Base-by-base conservation (phyloP, 2,329 filamentous ascomycete genomes). In the Aspergillus costaricaensis region DNA sequence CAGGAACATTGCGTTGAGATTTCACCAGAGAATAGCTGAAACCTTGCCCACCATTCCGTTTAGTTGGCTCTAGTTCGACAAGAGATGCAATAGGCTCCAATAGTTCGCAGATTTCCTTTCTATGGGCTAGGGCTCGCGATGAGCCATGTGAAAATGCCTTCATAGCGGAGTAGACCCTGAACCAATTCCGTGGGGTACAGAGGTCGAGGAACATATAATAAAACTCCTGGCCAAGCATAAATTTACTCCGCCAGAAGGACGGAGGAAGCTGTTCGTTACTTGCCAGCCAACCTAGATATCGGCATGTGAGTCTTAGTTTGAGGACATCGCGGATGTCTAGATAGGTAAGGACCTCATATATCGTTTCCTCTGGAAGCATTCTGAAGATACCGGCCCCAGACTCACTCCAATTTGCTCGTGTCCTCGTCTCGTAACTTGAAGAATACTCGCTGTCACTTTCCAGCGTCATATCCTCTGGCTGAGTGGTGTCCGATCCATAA, bases 191-290 rank as follows among this genome's bases (percentile, higher is more conserved):
- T 30, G 2, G 44, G 2, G 10, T 52, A 14, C 2, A 25, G 41
- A 5, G 56, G 39, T 12, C 27, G 49, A 59, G 57, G 38, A 65
- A 67, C 5, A 67, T 10, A 15, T 65, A 67, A 23, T 61, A 64
- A 15, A 49, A 43, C 21, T 59, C 59, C 27, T 61, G 51, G 9
- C 62, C 58, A 25, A 53, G 49, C 10, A 59, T 30, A 43, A 67
- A 65, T 23, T 59, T 57, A 25, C 30, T 55, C 21, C 59, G 56
- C 65, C 65, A 67, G 39, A 57, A 66, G 4, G 53, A 60, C 41
- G 57, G 62, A 9, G 65, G 62, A 2, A 65, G 60, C 3, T 19
- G 49, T 2, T 43, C n/a, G 7, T 57, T 15, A 0, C 3, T 39
- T 3, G 39, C 12, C 7, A 58, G 21, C 4, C 10, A 38, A 2